Evolutionary conservation across 2,329 filamentous ascomycete genomes (phyloP).

Genomic region (Chrysoporthe puriensis): DNA sequence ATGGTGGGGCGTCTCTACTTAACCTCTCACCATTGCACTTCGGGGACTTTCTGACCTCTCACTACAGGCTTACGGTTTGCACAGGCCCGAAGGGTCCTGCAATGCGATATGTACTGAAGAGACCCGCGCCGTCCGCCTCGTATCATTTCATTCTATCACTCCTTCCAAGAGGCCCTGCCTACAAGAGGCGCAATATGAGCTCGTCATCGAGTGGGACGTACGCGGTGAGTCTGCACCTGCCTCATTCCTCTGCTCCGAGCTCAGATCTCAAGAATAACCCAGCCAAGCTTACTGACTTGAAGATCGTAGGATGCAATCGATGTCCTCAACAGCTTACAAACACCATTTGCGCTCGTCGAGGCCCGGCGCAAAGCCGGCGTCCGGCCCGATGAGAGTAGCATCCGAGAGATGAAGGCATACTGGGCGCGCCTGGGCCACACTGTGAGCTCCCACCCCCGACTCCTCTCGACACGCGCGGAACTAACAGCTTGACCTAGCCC

Average conservation of each 20-base stretch:
- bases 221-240: constrained; percentile 16
- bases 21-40: constrained; percentile 2
- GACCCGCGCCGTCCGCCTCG: not conserved
- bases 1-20: constrained; percentile 16
- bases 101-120: constrained; percentile 26
- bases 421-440: constrained; percentile 78
- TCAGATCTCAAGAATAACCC: not conserved
- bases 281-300: not conserved
- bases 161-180: not conserved
- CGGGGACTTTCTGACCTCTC: constrained; percentile 1
- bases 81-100: constrained; percentile 1
- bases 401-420: constrained; percentile 81
- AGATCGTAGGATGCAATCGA: constrained; percentile 74
- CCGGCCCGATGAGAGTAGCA: constrained; percentile 68
- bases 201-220: constrained; percentile 23
- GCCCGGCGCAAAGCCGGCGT: constrained; percentile 75
- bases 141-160: constrained; percentile 1
- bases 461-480: not conserved
- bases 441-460: constrained; percentile 35
- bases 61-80: not conserved
- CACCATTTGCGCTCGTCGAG: constrained; percentile 80
- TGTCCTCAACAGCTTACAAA: constrained; percentile 87
- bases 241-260: not conserved
- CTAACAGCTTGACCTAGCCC: constrained; percentile 34
- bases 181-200: constrained; percentile 22